Evolutionary conservation across 1,139 yeast species (phyloP), one percentile per base, ranked within the genome.

Genomic region (Diutina ranongensis): DNA sequence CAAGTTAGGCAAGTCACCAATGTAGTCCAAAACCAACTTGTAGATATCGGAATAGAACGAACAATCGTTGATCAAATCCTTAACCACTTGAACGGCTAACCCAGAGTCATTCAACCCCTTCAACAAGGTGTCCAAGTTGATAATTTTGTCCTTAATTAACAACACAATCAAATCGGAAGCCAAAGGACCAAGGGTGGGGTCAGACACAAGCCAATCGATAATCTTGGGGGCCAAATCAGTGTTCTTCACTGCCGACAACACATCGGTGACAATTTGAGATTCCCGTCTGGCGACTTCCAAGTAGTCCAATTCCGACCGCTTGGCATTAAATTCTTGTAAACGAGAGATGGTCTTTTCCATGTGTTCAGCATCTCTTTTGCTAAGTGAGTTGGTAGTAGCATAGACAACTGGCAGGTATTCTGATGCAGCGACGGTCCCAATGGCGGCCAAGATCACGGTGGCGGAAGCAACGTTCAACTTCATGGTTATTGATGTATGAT

Each of bases 41-140:
- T 67, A 63, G 46, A 69, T 58, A 16, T 60, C 55, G 32, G 60
- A 71, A 52, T 69, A 70, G 46, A 69, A 64, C 16, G 58, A 49
- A 61, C 75, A 70, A 54, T 69, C 72, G 46, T 65, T 54, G 51
- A 70, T 66, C 49, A 69, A 63, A 45, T 67, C 68, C 49, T 65
- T 61, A 40, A 67, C 53, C 27, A 67, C 70, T 20, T 60, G 58
- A 18, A 59, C 62, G 36, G 68, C 60, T 52, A 70, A 64, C 45
- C 63, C 64, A 21, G 72, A 65, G 49, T 65, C 57, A 49, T 65
- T 71, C 55, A 69, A 65, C 28, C 69, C 70, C 42, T 59, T 51
- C 52, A 70, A 65, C 46, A 70, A 55, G 13, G 67, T 51, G 35
- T 63, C 57, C 55, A 56, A 49, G 35, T 47, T 45, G 21, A 52